A percentile compares a stretch with the other conserved stretches of the same genome.
phyloP scores from a whole-genome alignment of 192 early-diverging fungal species.

The Haplosporangium gracile region DNA sequence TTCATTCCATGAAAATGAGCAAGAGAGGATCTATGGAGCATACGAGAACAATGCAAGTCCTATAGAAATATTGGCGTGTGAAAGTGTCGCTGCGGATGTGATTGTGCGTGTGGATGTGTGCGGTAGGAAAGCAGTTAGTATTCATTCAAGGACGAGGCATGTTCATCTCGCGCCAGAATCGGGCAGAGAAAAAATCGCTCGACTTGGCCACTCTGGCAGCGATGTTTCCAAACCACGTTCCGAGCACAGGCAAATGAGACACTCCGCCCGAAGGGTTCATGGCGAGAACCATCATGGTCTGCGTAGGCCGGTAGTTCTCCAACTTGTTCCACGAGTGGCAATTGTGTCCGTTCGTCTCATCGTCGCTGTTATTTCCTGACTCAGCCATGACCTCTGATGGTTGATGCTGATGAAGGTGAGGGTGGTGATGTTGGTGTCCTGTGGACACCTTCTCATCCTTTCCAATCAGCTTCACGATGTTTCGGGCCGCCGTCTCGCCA shows the following conservation, averaged over 20 bases:
- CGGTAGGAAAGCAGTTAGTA: not conserved
- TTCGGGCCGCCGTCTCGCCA: constrained; percentile 35
- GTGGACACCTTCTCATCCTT: not conserved
- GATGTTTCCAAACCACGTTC: constrained; percentile 32
- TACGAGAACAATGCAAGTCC: not conserved
- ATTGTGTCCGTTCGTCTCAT: not conserved
- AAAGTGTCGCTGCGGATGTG: not conserved
- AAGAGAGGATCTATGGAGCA: not conserved
- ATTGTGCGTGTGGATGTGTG: not conserved
- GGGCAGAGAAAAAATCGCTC: constrained; percentile 25
- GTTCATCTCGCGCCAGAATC: constrained; percentile 50
- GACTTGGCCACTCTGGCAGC: constrained; percentile 39
- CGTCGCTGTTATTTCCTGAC: not conserved
- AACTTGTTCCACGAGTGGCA: constrained; percentile 32
- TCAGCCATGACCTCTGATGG: not conserved
- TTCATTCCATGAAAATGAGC: not conserved
- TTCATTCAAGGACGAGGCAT: constrained; percentile 18
- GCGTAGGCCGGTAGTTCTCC: constrained; percentile 25
- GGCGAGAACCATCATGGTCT: constrained; percentile 38
- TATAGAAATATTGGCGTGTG: too few species aligned
- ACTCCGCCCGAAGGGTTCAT: constrained; percentile 51
- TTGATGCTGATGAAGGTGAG: not conserved
- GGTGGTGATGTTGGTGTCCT: not conserved
- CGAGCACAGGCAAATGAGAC: constrained; percentile 34
- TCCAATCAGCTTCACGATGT: constrained; percentile 35